Percentiles rank a stretch among this genome's conserved stretches.
phyloP scores from a whole-genome alignment of 2,329 filamentous ascomycete species.

The Sarocladium oryzae region DNA sequence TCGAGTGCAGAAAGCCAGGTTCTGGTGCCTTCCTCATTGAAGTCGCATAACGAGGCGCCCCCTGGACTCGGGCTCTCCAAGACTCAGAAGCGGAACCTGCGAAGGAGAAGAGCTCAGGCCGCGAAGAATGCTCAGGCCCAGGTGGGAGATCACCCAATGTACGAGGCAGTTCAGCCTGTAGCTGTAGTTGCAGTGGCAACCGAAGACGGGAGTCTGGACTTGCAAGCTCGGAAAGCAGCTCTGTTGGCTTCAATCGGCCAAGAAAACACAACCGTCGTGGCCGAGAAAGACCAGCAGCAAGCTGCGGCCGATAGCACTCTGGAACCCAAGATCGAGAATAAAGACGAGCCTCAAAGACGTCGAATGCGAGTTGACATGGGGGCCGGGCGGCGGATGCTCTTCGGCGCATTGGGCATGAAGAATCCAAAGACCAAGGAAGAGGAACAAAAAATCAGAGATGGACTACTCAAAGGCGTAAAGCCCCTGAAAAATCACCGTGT shows the following conservation, averaged over 20 bases:
- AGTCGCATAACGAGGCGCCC: background rate
- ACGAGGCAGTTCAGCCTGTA: conserved; percentile 7
- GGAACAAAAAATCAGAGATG: conserved; percentile 54
- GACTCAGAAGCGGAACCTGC: conserved; percentile 47
- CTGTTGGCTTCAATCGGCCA: conserved; percentile 25
- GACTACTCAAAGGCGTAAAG: conserved; percentile 49
- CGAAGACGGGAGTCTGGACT: conserved; percentile 18
- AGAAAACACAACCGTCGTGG: too few species aligned
- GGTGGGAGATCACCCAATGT: conserved; percentile 21
- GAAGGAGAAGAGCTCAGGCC: conserved; percentile 28
- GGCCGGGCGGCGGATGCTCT: conserved; percentile 61
- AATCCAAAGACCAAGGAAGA: conserved; percentile 63
- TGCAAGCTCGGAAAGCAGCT: conserved; percentile 33
- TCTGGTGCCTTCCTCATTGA: background rate
- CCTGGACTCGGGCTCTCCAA: conserved; percentile 31
- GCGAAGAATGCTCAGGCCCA: background rate
- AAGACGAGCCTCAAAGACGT: background rate
- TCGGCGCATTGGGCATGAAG: conserved; percentile 64
- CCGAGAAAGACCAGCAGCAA: background rate
- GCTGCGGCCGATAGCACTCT: conserved; percentile 1
- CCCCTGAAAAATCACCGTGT: conserved; percentile 31
- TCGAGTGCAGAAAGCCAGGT: background rate
- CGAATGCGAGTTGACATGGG: conserved; percentile 37
- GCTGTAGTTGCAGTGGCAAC: background rate
- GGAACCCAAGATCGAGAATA: conserved; percentile 2